A percentile compares a stretch with the other conserved stretches of the same genome.
phyloP scores from a whole-genome alignment of 2,329 filamentous ascomycete species.

The Alternaria postmessia region DNA sequence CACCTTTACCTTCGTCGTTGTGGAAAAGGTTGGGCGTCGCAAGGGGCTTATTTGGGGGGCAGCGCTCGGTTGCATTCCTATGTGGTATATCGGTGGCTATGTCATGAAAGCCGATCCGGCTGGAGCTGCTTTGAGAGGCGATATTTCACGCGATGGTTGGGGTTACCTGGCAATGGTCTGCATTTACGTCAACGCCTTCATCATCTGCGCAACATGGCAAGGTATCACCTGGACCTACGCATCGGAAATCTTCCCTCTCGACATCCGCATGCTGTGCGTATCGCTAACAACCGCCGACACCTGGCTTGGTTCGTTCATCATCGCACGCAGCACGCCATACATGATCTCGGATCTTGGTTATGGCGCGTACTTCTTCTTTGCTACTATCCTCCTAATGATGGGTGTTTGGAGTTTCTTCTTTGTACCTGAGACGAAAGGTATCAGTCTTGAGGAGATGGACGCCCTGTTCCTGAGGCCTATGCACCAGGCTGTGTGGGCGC shows the following conservation, averaged over 20 bases:
- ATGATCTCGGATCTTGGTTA: conserved; percentile 51
- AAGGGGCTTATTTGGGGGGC: conserved; percentile 59
- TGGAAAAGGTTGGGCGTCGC: conserved; percentile 52
- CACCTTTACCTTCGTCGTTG: conserved; percentile 51
- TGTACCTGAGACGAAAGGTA: conserved; percentile 45
- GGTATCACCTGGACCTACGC: conserved; percentile 56
- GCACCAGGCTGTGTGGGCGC: conserved; percentile 43
- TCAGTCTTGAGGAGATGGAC: conserved; percentile 45
- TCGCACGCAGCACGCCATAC: conserved; percentile 50
- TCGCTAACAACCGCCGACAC: conserved; percentile 51
- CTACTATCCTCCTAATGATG: conserved; percentile 38
- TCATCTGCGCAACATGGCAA: conserved; percentile 59
- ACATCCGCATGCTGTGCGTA: conserved; percentile 53
- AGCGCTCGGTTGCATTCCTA: conserved; percentile 57
- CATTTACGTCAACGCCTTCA: conserved; percentile 64
- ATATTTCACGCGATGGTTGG: conserved; percentile 55
- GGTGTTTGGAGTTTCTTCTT: conserved; percentile 46
- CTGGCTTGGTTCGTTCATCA: conserved; percentile 53
- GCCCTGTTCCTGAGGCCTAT: conserved; percentile 39
- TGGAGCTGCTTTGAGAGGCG: conserved; percentile 53
- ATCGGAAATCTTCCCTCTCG: conserved; percentile 59
- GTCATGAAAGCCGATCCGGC: conserved; percentile 62
- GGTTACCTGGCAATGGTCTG: conserved; percentile 64
- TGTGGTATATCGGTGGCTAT: conserved; percentile 63
- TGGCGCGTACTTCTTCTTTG: conserved; percentile 53